These are phyloP conservation scores for Nyctanthes arbortristis DNA, from an alignment of 257 asterid species.

Conservation along the genomic window DNA sequence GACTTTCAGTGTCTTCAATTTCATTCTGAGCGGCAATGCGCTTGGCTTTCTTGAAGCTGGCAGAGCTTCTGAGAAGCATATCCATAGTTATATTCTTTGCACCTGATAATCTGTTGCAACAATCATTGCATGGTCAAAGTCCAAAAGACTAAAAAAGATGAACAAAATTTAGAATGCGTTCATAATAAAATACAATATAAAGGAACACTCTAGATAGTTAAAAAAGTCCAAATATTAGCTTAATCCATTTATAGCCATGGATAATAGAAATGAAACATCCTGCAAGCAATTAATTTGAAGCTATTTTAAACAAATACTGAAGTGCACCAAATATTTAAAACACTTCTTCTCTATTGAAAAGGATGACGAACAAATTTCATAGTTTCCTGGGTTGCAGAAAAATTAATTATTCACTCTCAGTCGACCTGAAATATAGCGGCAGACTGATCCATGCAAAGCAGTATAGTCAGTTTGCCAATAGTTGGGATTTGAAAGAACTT, in stretches of 20 bases:
- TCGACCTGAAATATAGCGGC: too few species aligned
- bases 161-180: neutral
- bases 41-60: constrained; percentile 72
- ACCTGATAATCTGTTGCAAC: constrained; percentile 42
- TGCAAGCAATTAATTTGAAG: neutral
- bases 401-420: too few species aligned
- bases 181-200: neutral
- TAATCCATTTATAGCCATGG: neutral
- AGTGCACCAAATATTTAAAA: neutral
- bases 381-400: neutral
- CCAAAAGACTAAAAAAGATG: neutral
- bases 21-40: constrained; percentile 49
- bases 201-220: neutral
- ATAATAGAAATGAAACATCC: neutral
- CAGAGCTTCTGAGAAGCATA: constrained; percentile 65
- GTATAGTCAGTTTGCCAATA: too few species aligned
- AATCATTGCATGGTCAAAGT: constrained; percentile 11
- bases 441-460: too few species aligned
- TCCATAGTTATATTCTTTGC: constrained; percentile 38
- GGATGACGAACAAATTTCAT: neutral
- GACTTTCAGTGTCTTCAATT: constrained; percentile 36
- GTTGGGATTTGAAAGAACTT: neutral
- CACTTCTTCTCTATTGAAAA: neutral
- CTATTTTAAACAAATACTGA: neutral
- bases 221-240: neutral